Conservation (phyloP, 2,329 filamentous ascomycete species). For the Microsporum audouinii region DNA sequence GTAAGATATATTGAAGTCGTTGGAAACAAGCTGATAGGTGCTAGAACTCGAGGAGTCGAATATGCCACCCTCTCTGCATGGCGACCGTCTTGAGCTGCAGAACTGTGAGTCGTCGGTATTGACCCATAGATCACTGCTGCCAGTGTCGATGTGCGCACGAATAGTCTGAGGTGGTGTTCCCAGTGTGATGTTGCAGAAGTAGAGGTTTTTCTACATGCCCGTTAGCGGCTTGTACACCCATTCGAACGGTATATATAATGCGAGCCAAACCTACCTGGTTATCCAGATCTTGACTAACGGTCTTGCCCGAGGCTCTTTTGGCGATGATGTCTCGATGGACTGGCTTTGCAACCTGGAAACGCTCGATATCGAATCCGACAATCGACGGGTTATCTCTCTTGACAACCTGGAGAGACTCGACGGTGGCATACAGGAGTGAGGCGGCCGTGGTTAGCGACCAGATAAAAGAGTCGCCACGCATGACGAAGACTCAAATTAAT, state of each 20-base stretch:
- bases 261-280: constrained; percentile 37
- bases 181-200: constrained; percentile 47
- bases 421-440: neutral
- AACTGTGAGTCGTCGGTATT: constrained; percentile 53
- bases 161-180: constrained; percentile 47
- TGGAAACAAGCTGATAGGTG: constrained; percentile 61
- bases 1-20: constrained; percentile 77
- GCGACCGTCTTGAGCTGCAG: constrained; percentile 41
- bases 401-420: constrained; percentile 22
- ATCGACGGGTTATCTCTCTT: constrained; percentile 34
- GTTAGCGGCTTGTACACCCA: neutral
- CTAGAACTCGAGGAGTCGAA: constrained; percentile 62
- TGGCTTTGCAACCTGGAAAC: constrained; percentile 37
- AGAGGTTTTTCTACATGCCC: constrained; percentile 39
- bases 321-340: constrained; percentile 38
- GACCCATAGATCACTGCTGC: constrained; percentile 53
- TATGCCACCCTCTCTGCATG: constrained; percentile 52
- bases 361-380: constrained; percentile 41
- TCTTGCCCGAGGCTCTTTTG: constrained; percentile 26
- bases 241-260: neutral
- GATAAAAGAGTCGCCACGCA: constrained; percentile 1
- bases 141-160: constrained; percentile 50
- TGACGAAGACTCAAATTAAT: neutral
- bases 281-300: constrained; percentile 39
- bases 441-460: neutral